phyloP scores from a whole-genome alignment of 805 yeast species.

The Nakazawaea ambrosiae region DNA sequence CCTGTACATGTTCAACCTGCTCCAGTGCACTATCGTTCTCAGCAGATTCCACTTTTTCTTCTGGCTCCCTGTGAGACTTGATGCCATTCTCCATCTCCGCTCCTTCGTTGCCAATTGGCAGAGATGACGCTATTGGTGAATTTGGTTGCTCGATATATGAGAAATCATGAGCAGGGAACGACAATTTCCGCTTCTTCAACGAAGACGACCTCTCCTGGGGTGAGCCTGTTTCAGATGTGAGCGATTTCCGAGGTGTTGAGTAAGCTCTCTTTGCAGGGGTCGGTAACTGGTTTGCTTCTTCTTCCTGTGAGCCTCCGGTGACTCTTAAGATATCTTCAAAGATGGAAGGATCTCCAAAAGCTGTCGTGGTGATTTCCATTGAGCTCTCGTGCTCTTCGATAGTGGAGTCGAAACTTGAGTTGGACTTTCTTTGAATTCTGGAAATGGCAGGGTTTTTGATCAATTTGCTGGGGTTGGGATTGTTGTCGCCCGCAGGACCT shows the following conservation, averaged over 20 bases:
- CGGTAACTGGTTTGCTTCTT: neutral
- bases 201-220: constrained; percentile 10
- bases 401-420: constrained; percentile 6
- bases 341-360: constrained; percentile 10
- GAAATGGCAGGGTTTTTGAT: too few species aligned
- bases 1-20: neutral
- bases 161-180: neutral
- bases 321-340: constrained; percentile 7
- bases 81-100: too few species aligned
- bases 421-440: too few species aligned
- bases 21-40: too few species aligned
- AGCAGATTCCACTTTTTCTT: too few species aligned
- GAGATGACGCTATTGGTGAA: too few species aligned
- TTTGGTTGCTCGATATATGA: too few species aligned
- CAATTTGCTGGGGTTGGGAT: too few species aligned
- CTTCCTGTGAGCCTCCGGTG: constrained; percentile 9
- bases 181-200: constrained; percentile 8
- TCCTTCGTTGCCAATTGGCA: too few species aligned
- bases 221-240: constrained; percentile 5
- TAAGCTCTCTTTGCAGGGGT: constrained; percentile 1
- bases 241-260: constrained; percentile 7
- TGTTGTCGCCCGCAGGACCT: too few species aligned
- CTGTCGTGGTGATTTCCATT: constrained; percentile 19
- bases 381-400: constrained; percentile 11
- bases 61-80: too few species aligned